Evolutionary conservation across 2,329 filamentous ascomycete species (phyloP), one percentile per base, ranked within the genome.

Genomic region (Thermothelomyces thermophilus): DNA sequence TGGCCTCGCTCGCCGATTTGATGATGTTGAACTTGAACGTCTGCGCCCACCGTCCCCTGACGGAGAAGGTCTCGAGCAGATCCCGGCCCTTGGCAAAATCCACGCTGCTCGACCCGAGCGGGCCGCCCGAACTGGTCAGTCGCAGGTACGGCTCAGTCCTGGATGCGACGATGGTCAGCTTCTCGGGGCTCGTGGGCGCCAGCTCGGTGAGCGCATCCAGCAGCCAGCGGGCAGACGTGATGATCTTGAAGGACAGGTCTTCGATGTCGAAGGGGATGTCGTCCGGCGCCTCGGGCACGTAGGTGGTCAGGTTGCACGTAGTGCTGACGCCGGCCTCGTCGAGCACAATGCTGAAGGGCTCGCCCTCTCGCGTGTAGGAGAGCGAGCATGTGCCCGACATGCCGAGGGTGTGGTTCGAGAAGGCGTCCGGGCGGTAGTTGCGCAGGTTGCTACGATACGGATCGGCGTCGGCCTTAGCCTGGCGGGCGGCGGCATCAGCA

Each of bases 261-360:
- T 89, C 80, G 28, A 90, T 81, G 62, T 91, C 83, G 58, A 98
- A 89, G 0, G 91, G 93, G 40, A 98, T 97, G 45, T 90, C 85
- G 45, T 90, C 84, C 14, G 80, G 77, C 36, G 72, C 69, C 56
- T 89, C 84, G 14, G 86, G 80, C 43, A 90, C 78, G 68, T 96
- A 98, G 0, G 93, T 97, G 7, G 85, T 87, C 45, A 98, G 73
- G 53, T 93, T 86, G 68, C 90, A 95, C 8, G 86, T 94, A 0
- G 90, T 96, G 50, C 85, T 90, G 41, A 96, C 84, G 3, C 86
- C 87, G 1, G 84, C 77, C 68, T 97, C 93, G 58, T 91, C 86
- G 37, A 97, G 81, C 30, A 89, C 84, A 56, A 98, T 83, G 63
- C 85, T 86, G 55, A 98, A 82, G 0, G 89, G 85, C 3, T 83